These are phyloP conservation scores for Magnolia officinalis DNA, from an alignment of 164 flowering plant species.

Conservation along the genomic window DNA sequence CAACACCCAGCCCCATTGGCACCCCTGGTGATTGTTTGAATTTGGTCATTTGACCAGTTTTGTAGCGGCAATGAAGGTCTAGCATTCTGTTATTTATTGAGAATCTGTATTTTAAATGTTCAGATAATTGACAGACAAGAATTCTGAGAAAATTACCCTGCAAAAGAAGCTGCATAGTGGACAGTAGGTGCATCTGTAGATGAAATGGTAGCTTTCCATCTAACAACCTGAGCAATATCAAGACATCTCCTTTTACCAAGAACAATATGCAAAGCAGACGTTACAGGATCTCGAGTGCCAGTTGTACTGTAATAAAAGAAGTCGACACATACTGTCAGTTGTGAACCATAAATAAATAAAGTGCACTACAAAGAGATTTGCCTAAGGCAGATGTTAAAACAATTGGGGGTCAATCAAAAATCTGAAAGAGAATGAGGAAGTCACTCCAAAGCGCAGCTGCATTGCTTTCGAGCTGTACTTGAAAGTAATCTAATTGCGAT, in stretches of 20 bases:
- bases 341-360: background rate
- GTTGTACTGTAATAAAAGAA: slow-evolving; percentile 65
- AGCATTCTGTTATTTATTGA: no score
- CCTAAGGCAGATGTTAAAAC: background rate
- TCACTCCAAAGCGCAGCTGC: background rate
- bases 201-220: slow-evolving; percentile 64
- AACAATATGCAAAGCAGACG: slow-evolving; percentile 94
- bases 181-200: slow-evolving; percentile 68
- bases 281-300: slow-evolving; percentile 85
- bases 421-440: background rate
- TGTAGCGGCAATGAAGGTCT: no score
- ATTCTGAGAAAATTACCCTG: slow-evolving; percentile 52
- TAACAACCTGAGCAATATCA: slow-evolving; percentile 91
- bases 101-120: no score
- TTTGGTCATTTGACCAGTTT: no score
- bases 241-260: slow-evolving; percentile 72
- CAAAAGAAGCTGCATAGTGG: slow-evolving; percentile 93
- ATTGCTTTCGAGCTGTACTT: background rate
- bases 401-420: background rate
- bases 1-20: no score
- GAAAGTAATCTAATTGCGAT: no score
- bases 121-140: no score
- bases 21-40: no score
- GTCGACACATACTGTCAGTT: background rate
- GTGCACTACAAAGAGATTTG: background rate